phyloP scores from a whole-genome alignment of 441 rosid genomes.

The Omphalea diandra region DNA sequence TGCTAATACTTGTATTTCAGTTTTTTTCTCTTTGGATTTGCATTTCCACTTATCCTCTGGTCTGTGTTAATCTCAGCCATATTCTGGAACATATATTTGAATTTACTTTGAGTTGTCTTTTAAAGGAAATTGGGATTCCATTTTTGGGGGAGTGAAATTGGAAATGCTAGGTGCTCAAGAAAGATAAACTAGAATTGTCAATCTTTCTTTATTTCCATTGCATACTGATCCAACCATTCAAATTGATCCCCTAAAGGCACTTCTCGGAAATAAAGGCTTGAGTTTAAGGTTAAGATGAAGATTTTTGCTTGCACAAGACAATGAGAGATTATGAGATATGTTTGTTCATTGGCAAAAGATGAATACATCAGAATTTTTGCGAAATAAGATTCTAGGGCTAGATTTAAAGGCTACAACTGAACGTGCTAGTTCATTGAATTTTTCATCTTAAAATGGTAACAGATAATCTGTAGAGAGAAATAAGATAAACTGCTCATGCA shows the following conservation, averaged over 20 bases:
- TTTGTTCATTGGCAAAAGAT: neutral
- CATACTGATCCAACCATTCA: no score
- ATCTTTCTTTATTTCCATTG: no score
- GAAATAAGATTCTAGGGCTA: no score
- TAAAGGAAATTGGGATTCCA: neutral
- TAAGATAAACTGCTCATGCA: constrained; percentile 25
- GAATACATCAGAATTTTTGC: no score
- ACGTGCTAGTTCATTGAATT: neutral
- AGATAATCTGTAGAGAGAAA: constrained; percentile 14
- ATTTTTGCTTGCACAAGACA: no score
- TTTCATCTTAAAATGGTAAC: neutral
- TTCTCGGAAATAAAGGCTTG: no score
- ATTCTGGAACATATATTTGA: neutral
- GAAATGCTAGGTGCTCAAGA: neutral
- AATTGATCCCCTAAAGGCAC: no score
- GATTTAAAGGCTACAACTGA: no score
- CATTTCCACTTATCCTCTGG: neutral
- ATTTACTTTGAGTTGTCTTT: neutral
- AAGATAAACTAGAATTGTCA: no score
- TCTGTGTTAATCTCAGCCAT: neutral
- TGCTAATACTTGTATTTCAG: neutral
- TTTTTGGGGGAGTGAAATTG: neutral
- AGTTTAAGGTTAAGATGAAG: no score
- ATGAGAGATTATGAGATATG: no score
- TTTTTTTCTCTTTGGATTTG: neutral